Evolutionary conservation across 768 basidiomycete species (phyloP).

Genomic region (Phaffia australis): DNA sequence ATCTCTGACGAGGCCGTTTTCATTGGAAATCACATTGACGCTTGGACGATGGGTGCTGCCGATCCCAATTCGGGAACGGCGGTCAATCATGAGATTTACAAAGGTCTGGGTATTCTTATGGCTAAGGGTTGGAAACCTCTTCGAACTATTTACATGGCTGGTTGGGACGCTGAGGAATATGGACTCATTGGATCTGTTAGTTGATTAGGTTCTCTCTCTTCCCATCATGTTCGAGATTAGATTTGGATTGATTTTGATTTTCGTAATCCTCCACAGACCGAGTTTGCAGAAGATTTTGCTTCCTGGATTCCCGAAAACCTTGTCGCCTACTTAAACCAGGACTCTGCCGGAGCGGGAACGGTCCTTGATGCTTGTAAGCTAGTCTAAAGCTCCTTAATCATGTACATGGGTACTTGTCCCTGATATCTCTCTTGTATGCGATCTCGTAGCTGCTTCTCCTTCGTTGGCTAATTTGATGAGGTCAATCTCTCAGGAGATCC

Average conservation of each 20-base stretch:
- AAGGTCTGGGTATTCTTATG: conserved; percentile 59
- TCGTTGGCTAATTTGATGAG: conserved; percentile 69
- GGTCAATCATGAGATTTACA: conserved; percentile 62
- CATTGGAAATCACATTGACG: conserved; percentile 44
- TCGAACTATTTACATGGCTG: conserved; percentile 59
- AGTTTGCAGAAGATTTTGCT: conserved; percentile 86
- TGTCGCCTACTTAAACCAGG: conserved; percentile 78
- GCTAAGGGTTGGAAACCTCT: conserved; percentile 72
- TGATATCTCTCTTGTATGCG: background rate
- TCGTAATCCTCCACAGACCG: conserved; percentile 43
- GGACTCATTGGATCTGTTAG: conserved; percentile 47
- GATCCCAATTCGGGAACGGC: conserved; percentile 58
- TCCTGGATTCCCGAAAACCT: conserved; percentile 68
- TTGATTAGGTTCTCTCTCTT: background rate
- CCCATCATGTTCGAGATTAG: background rate
- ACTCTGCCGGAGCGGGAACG: conserved; percentile 55
- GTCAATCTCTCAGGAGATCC: conserved; percentile 55
- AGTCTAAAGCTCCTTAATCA: background rate
- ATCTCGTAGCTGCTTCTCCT: conserved; percentile 8
- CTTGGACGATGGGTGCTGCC: conserved; percentile 67
- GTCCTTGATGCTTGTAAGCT: conserved; percentile 47
- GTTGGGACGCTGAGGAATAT: conserved; percentile 54
- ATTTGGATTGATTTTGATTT: background rate
- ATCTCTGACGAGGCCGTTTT: conserved; percentile 75
- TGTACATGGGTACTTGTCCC: background rate